Evolutionary conservation across 495 filamentous ascomycete species (phyloP), one percentile per base, ranked within the genome.

Genomic region (Penicillium argentinense): DNA sequence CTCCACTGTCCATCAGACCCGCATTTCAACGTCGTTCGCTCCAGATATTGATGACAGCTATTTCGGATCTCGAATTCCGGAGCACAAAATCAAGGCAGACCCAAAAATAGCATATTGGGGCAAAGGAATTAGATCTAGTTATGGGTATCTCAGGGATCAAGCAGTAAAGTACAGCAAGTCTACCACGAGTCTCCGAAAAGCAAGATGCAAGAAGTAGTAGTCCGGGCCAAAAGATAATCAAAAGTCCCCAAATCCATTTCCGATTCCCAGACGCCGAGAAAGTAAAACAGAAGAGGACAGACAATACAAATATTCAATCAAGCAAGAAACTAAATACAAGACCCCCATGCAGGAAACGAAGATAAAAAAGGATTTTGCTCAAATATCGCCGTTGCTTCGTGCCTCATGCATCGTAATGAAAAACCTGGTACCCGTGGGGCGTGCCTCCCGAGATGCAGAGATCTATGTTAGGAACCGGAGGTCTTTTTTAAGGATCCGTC

Each of bases 91-190:
- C 3, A n/a, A 3, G 33, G 33, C 4, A 18, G 33, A 19, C 18
- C 8, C 6, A 3, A 11, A 11, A 19, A 21, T 2, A 17, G 21
- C 7, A 36, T 19, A 8, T 1, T 19, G 12, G 7, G 9, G 16
- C 33, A 18, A 14, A 19, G 17, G 17, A 36, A 41, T 39, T 38
- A 49, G 14, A 46, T 60, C 56, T 62, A 62, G 46, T 51, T 48
- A 47, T 45, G 59, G 59, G 59, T 62, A 62, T 62, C 59, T 56
- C 56, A 62, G 56, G 56, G 47, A 56, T 50, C 50, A 55, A 57
- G 56, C 53, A 62, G 59, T 60, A 62, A 49, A 59, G 46, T 56
- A 57, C 57, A 59, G 49, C 26, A n/a, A 39, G 53, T 62, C 52
- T 62, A 62, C 59, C 53, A 50, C 47, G 39, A 46, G 57, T 53